Conservation (phyloP, 2,329 filamentous ascomycete species). For the Raffaelea albimanens region DNA sequence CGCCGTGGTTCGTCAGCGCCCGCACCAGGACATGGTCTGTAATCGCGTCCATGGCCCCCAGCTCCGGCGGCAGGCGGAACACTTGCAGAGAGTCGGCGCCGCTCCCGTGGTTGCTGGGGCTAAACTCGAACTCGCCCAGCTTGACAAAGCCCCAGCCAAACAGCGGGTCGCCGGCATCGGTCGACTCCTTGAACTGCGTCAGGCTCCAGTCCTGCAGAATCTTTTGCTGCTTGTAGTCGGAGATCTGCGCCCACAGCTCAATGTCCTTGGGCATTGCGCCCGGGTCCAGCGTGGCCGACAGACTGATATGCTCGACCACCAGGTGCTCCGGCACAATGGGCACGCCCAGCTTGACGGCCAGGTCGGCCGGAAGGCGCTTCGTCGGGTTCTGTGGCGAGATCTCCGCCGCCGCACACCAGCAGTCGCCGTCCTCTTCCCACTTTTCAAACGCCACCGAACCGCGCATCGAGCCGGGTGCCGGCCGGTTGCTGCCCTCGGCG, state of each 20-base stretch:
- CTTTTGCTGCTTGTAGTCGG: constrained; percentile 32
- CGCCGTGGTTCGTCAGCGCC: constrained; percentile 49
- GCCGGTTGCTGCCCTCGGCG: constrained; percentile 17
- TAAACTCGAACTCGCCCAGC: constrained; percentile 47
- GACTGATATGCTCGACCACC: constrained; percentile 62
- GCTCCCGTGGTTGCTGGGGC: constrained; percentile 30
- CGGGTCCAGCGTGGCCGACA: constrained; percentile 50
- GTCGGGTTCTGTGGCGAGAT: constrained; percentile 4
- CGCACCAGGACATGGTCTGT: constrained; percentile 46
- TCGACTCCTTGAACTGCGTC: constrained; percentile 26
- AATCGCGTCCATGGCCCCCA: constrained; percentile 34
- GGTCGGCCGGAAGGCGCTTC: constrained; percentile 41
- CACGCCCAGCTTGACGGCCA: constrained; percentile 53
- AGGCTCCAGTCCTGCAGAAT: constrained; percentile 29
- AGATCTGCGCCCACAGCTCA: constrained; percentile 58
- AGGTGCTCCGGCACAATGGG: constrained; percentile 58
- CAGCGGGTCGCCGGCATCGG: constrained; percentile 13
- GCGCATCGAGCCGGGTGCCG: constrained; percentile 5
- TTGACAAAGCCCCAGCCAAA: constrained; percentile 40
- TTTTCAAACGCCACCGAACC: constrained; percentile 44
- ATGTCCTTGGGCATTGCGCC: constrained; percentile 55
- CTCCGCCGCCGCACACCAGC: constrained; percentile 63
- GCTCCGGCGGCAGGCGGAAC: constrained; percentile 40
- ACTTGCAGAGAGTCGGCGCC: constrained; percentile 30
- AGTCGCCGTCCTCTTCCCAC: constrained; percentile 77